A percentile compares a stretch with the other conserved stretches of the same genome.
These are phyloP conservation scores for Cystobasidium onofrii DNA, from an alignment of 768 basidiomycete species.

Conservation along the genomic window DNA sequence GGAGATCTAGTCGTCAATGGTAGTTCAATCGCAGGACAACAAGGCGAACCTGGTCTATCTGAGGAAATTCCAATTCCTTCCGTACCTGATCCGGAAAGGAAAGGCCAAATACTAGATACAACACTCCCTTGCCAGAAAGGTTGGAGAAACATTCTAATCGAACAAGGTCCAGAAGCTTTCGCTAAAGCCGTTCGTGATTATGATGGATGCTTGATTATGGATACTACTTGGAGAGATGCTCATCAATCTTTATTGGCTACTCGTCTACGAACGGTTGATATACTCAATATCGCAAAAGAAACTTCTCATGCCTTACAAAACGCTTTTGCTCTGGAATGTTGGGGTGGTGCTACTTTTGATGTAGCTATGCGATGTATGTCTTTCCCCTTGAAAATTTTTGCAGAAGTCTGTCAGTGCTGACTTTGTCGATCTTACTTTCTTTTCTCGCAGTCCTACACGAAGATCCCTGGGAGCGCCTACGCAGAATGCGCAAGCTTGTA, in stretches of 20 bases:
- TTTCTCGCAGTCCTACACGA: constrained; percentile 91
- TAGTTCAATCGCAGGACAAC: constrained; percentile 92
- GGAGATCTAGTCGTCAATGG: constrained; percentile 98
- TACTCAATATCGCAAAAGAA: constrained; percentile 97
- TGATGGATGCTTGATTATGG: constrained; percentile 90
- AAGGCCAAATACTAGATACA: constrained; percentile 61
- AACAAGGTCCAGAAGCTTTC: constrained; percentile 94
- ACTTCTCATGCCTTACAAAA: constrained; percentile 90
- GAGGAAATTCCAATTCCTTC: constrained; percentile 75
- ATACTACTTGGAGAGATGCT: constrained; percentile 98
- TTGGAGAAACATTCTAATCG: constrained; percentile 98
- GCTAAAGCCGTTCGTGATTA: constrained; percentile 96
- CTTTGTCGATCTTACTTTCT: background rate
- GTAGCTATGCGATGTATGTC: constrained; percentile 77
- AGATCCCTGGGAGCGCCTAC: constrained; percentile 97
- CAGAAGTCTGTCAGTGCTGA: background rate
- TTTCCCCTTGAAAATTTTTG: background rate
- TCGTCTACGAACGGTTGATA: constrained; percentile 87
- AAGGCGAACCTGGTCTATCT: constrained; percentile 87
- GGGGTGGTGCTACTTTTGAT: constrained; percentile 94
- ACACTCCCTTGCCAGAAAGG: constrained; percentile 74
- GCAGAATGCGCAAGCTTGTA: constrained; percentile 84
- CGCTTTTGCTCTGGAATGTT: constrained; percentile 94
- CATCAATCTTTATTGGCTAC: constrained; percentile 97
- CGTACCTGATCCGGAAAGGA: constrained; percentile 60